Evolutionary conservation across 106 monocot species (phyloP).

Genomic region (Acorus calamus): DNA sequence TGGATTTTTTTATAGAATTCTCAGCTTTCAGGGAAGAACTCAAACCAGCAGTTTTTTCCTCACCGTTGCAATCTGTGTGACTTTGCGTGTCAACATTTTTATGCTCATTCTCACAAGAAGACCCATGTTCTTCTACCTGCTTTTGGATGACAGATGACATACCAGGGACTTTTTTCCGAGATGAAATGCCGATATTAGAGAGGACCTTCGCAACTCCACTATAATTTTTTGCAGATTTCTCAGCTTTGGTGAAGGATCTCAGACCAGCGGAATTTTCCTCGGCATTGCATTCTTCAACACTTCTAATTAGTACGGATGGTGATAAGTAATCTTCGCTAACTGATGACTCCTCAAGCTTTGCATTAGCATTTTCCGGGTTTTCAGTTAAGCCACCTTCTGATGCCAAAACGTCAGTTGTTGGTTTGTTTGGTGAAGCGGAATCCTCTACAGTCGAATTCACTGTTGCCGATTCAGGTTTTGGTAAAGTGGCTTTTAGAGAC

Average conservation of each 20-base stretch:
- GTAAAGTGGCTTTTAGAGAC: constrained; percentile 63
- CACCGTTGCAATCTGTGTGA: too few relatives aligned
- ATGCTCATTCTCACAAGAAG: too few relatives aligned
- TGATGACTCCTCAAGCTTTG: constrained; percentile 7
- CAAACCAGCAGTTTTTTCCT: too few relatives aligned
- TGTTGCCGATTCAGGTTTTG: constrained; percentile 16
- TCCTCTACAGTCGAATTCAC: constrained; percentile 1
- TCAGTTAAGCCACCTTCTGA: constrained; percentile 11
- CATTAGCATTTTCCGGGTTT: too few relatives aligned
- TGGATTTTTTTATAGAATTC: neutral
- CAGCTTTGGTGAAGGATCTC: constrained; percentile 2
- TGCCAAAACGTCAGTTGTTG: constrained; percentile 19
- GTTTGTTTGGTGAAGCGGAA: constrained; percentile 11
- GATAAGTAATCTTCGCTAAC: constrained; percentile 8
- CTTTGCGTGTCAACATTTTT: too few relatives aligned
- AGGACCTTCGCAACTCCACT: too few relatives aligned
- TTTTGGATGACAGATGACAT: too few relatives aligned
- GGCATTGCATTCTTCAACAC: constrained; percentile 59
- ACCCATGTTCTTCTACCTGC: too few relatives aligned
- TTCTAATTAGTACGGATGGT: constrained; percentile 65
- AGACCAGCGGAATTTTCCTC: constrained; percentile 19
- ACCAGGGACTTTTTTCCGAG: too few relatives aligned
- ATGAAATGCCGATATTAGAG: too few relatives aligned
- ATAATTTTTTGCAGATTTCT: constrained; percentile 33
- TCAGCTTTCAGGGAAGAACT: neutral